Conservation (phyloP, 768 basidiomycete genomes). For the Pleurotus sapidus region DNA sequence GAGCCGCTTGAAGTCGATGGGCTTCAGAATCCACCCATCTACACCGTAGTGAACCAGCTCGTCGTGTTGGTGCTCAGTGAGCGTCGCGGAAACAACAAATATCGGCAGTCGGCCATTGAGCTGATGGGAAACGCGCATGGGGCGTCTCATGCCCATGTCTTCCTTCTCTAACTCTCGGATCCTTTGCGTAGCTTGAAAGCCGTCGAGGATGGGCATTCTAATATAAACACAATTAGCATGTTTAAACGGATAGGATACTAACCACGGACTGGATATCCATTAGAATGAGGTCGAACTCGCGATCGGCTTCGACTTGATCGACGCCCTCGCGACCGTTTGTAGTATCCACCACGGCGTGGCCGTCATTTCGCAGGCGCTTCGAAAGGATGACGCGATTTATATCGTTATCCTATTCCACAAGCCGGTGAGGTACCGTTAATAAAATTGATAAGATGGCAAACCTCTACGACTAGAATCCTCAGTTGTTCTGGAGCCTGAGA, state of each 20-base stretch:
- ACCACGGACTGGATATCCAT: constrained; percentile 76
- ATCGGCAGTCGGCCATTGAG: constrained; percentile 72
- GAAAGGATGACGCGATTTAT: constrained; percentile 71
- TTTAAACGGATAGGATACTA: not conserved
- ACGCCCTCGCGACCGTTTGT: constrained; percentile 78
- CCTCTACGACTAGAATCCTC: constrained; percentile 69
- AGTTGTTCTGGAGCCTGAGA: constrained; percentile 19
- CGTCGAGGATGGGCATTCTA: constrained; percentile 81
- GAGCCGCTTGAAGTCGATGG: constrained; percentile 74
- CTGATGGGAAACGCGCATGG: constrained; percentile 35
- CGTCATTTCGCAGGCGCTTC: constrained; percentile 64
- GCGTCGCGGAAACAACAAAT: constrained; percentile 78
- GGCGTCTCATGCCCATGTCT: not conserved
- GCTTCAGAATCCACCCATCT: constrained; percentile 85
- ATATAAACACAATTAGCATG: not conserved
- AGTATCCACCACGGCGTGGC: constrained; percentile 61
- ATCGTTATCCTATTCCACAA: constrained; percentile 56
- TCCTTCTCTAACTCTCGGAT: constrained; percentile 60
- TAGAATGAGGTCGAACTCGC: constrained; percentile 66
- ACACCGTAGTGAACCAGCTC: constrained; percentile 55
- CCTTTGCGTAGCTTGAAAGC: constrained; percentile 62
- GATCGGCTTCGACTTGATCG: constrained; percentile 53
- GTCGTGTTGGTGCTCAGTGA: constrained; percentile 53
- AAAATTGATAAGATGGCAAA: constrained; percentile 19
- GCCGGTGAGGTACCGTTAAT: not conserved